Base-by-base conservation (phyloP, 2,329 filamentous ascomycete genomes). In the Colletotrichum destructivum region DNA sequence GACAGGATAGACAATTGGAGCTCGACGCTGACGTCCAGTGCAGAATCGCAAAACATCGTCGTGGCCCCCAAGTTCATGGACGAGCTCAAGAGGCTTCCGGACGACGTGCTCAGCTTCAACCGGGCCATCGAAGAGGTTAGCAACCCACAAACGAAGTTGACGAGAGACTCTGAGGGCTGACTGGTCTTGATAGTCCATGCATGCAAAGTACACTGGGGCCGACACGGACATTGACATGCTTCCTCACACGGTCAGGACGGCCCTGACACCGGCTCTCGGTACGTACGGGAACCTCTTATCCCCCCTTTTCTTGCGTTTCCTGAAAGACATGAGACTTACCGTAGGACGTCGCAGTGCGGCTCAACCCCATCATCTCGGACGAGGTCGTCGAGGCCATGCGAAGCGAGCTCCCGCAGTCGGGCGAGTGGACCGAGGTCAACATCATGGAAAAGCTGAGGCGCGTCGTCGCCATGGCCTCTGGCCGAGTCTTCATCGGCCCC, bases 401-500 rank as follows among this genome's bases (percentile, higher is more conserved):
- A 0, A 73, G 76, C 2, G 81, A 81, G 61, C 71, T 87, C 2
- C 81, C 81, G 0, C 75, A 77, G 0, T 80, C 79, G 52, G 72
- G 77, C 21, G 82, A 83, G 55, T 87, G 84, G 84, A 84, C 79
- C 0, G 66, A 78, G 1, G 76, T 85, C 54, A 80, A 81, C n/a
- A 81, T 85, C 42, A 80, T 84, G 77, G 70, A 78, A 12, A 80
- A 78, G 11, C 75, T 88, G 6, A 78, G 86, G 2, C 82, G 83
- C 21, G 82, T 87, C 49, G 82, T 88, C 1, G 84, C 83, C 60
- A 83, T 82, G 70, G 81, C 84, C 0, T 86, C 84, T 0, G 86
- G 86, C 3, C 79, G 83, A 13, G 77, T 87, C 38, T 88, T 88
- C 62, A 79, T 88, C 38, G 86, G 86, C 6, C 76, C 83, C 1